phyloP scores from a whole-genome alignment of 345 rosid genomes.

The Salix purpurea region DNA sequence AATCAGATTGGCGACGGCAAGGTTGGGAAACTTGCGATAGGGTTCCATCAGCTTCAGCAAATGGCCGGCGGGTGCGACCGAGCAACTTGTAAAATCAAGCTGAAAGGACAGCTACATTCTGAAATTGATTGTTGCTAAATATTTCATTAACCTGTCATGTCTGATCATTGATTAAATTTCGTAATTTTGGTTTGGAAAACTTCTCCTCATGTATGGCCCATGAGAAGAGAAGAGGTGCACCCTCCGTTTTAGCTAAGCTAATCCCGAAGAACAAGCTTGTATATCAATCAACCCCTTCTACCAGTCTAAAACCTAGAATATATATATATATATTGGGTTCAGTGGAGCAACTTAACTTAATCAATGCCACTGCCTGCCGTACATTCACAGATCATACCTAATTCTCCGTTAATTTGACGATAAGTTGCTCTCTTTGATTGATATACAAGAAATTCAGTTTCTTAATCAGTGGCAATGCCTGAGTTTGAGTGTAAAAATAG shows the following conservation, averaged over 20 bases:
- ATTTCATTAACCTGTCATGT: background rate
- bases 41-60: constrained; percentile 12
- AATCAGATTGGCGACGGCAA: constrained; percentile 18
- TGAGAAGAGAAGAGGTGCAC: background rate
- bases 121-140: background rate
- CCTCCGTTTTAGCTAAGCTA: background rate
- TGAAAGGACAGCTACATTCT: background rate
- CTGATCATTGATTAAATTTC: background rate
- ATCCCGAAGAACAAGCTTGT: background rate
- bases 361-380: background rate
- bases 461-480: background rate
- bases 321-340: background rate
- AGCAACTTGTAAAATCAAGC: constrained; percentile 22
- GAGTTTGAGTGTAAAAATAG: background rate
- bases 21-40: constrained; percentile 1
- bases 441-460: too few species aligned
- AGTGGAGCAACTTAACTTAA: background rate
- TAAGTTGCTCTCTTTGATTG: background rate
- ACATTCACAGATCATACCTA: background rate
- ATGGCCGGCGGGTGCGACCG: constrained; percentile 37
- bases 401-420: too few species aligned
- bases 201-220: background rate
- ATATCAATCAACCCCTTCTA: background rate
- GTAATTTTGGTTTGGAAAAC: background rate
- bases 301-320: background rate